Evolutionary conservation across 805 yeast species (phyloP).

Genomic region (Hanseniaspora hatyaiensis): DNA sequence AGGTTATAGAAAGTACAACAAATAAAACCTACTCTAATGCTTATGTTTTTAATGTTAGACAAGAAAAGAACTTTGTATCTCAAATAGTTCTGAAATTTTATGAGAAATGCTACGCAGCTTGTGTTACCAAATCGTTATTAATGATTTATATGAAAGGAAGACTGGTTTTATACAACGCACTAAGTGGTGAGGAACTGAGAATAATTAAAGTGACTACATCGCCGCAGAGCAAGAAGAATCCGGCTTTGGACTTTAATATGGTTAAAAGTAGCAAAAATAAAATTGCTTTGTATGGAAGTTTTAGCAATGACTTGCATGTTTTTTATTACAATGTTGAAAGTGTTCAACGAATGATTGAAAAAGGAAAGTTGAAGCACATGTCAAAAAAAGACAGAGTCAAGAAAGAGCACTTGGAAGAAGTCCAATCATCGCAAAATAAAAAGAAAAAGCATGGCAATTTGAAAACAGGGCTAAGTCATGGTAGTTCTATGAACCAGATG

Average conservation of each 20-base stretch:
- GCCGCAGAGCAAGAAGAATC: slow-evolving; percentile 9
- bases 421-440: not conserved
- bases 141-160: slow-evolving; percentile 26
- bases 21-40: slow-evolving; percentile 21
- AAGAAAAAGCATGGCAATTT: slow-evolving; percentile 8
- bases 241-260: slow-evolving; percentile 9
- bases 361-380: slow-evolving; percentile 2
- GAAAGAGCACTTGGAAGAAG: slow-evolving; percentile 11
- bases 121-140: slow-evolving; percentile 25
- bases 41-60: slow-evolving; percentile 24
- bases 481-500: not conserved
- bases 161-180: slow-evolving; percentile 26
- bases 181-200: slow-evolving; percentile 26
- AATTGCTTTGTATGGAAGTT: slow-evolving; percentile 11
- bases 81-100: slow-evolving; percentile 21
- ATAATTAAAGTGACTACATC: slow-evolving; percentile 23
- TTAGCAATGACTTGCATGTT: slow-evolving; percentile 12
- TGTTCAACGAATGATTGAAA: slow-evolving; percentile 9
- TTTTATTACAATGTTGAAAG: slow-evolving; percentile 10
- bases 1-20: slow-evolving; percentile 21
- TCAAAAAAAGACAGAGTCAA: slow-evolving; percentile 9
- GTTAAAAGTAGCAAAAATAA: slow-evolving; percentile 9
- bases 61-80: slow-evolving; percentile 18
- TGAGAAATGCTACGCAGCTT: slow-evolving; percentile 24
- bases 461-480: not conserved